Percentiles rank a stretch among this genome's conserved stretches.
phyloP scores from a whole-genome alignment of 169 alveolate genomes.

The Plasmodium ovale region DNA sequence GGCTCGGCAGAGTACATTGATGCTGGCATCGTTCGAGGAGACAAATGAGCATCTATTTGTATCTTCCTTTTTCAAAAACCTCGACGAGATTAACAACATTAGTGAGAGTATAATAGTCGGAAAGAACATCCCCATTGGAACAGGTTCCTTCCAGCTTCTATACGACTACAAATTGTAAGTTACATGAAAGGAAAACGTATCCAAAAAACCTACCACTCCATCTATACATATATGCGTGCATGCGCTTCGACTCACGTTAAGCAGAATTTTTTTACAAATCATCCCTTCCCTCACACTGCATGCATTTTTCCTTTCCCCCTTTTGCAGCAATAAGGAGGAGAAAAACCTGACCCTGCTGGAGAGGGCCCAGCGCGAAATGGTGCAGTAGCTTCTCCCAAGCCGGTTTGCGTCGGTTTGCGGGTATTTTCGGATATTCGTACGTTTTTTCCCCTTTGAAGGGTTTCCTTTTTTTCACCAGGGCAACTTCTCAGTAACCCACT shows the following conservation, averaged over 20 bases:
- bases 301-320: neutral
- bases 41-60: constrained; percentile 98
- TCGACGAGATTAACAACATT: constrained; percentile 94
- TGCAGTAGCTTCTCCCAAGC: neutral
- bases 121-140: constrained; percentile 94
- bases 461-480: no score
- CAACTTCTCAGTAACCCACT: no score
- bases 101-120: constrained; percentile 98
- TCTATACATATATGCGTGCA: neutral
- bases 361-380: constrained; percentile 28
- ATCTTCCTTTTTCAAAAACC: constrained; percentile 95
- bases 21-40: constrained; percentile 99
- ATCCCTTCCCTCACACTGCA: no score
- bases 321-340: constrained; percentile 21
- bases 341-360: constrained; percentile 54
- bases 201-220: neutral
- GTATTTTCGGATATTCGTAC: no score
- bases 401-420: no score
- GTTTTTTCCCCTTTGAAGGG: no score
- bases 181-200: neutral
- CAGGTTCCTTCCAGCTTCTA: constrained; percentile 92
- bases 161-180: constrained; percentile 67
- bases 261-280: no score
- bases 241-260: no score
- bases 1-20: constrained; percentile 97